Base-by-base conservation (phyloP, 331 rosid genomes). In the Pyracantha coccinea region DNA sequence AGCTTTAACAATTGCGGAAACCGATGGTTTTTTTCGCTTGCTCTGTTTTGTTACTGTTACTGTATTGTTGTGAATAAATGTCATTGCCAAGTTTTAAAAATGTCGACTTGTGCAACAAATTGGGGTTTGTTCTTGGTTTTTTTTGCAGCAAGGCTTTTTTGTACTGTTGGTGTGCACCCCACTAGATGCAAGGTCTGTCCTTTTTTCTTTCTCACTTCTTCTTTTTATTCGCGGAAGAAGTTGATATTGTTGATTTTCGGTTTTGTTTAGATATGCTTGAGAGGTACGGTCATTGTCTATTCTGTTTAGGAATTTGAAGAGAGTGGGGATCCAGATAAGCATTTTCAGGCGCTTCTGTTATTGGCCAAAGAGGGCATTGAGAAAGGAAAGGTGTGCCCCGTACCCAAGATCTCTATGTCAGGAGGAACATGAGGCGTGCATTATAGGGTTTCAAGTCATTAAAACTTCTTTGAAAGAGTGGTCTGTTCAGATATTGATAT, bases 111-210 rank as follows among this genome's bases (percentile, higher is more conserved):
- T 14, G 35, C 55, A 27, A 52, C 21, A 32, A 61, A 38, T 77
- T 23, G 69, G 33, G 31, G n/a, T 74, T 79, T 76, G 9, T 35
- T 44, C 25, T 35, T 80, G 65, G 44, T 55, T 73, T 55, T 73
- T 79, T 20, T 62, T 38, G 75, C 77, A 94, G 97, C 95, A 75
- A 83, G 99, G 73, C 92, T 94, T 63, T 94, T 88, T 85, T 92
- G 97, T 80, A 91, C 99, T 2, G 93, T 94, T 65, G 99, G 99
- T 70, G 99, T 94, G 88, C 99, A 94, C 78, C 96, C 96, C 44
- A 94, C 99, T 19, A 86, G 99, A 72, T 94, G 99, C 96, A 90
- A 88, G 97, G 99, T 94, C 23, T 73, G 71, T 17, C 74, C 21
- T 19, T 15, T 61, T n/a, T 60, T 21, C 33, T 23, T 53, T 28